These are phyloP conservation scores for Candida saitoana DNA, from an alignment of 805 yeast species.

Conservation along the genomic window DNA sequence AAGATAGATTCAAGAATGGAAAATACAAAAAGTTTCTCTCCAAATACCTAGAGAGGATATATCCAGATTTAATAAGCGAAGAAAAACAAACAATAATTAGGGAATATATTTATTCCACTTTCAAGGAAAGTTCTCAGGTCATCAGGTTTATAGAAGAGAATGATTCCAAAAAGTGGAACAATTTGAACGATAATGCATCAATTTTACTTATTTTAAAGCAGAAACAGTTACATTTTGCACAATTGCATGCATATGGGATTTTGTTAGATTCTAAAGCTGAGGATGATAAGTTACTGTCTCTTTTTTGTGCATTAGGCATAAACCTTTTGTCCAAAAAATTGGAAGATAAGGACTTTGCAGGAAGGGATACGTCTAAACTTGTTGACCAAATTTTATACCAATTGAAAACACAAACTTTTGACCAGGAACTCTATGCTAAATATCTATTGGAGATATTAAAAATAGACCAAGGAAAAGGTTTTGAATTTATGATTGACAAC, in stretches of 20 bases:
- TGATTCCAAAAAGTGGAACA: slow-evolving; percentile 14
- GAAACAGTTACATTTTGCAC: slow-evolving; percentile 1
- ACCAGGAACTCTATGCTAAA: slow-evolving; percentile 21
- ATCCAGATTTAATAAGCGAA: slow-evolving; percentile 1
- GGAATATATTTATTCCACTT: background rate
- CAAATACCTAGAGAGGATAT: background rate
- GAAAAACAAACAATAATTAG: background rate
- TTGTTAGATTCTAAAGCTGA: slow-evolving; percentile 1
- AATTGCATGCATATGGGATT: slow-evolving; percentile 7
- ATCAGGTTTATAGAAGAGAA: slow-evolving; percentile 11
- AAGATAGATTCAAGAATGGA: background rate
- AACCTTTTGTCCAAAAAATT: background rate
- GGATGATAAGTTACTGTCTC: slow-evolving; percentile 3
- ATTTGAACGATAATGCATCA: slow-evolving; percentile 4
- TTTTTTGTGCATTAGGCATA: slow-evolving; percentile 7
- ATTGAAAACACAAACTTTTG: slow-evolving; percentile 10
- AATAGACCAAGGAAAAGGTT: slow-evolving; percentile 23
- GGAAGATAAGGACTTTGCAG: background rate
- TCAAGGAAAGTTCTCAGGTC: slow-evolving; percentile 8
- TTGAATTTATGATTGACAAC: slow-evolving; percentile 28
- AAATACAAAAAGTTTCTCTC: background rate
- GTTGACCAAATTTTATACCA: slow-evolving; percentile 10
- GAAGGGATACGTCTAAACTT: slow-evolving; percentile 4
- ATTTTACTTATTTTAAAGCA: slow-evolving; percentile 4
- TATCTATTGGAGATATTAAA: slow-evolving; percentile 29